Percentiles rank a stretch among this genome's conserved stretches.
Evolutionary conservation across 179 eudicot species (phyloP).

Genomic region (Beta macrorhiza): DNA sequence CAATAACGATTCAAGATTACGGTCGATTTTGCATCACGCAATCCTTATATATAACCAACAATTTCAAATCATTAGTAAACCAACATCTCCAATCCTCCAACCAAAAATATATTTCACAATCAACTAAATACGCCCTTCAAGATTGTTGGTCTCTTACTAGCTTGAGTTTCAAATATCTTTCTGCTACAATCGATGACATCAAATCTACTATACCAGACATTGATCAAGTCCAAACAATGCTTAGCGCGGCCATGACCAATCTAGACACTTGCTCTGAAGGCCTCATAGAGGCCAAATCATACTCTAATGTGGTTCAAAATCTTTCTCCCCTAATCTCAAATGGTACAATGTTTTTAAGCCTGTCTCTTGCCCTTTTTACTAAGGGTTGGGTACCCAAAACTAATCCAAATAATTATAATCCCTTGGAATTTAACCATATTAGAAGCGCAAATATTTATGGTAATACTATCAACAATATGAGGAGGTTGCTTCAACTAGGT

Average conservation of each 20-base stretch:
- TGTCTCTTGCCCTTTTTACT: slow-evolving; percentile 36
- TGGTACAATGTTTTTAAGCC: slow-evolving; percentile 30
- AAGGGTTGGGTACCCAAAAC: slow-evolving; percentile 34
- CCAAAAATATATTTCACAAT: neutral
- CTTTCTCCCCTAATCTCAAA: slow-evolving; percentile 22
- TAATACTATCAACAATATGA: slow-evolving; percentile 7
- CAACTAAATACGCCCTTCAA: slow-evolving; percentile 27
- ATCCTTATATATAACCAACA: slow-evolving; percentile 21
- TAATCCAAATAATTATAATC: neutral
- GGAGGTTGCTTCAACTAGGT: slow-evolving; percentile 20
- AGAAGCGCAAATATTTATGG: slow-evolving; percentile 4
- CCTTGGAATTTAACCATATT: neutral
- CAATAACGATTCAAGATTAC: slow-evolving; percentile 23
- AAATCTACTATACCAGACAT: neutral
- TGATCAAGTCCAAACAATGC: slow-evolving; percentile 29
- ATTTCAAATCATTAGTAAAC: slow-evolving; percentile 27
- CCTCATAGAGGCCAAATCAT: slow-evolving; percentile 13
- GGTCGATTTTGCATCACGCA: slow-evolving; percentile 24
- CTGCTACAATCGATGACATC: slow-evolving; percentile 10
- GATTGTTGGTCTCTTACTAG: slow-evolving; percentile 33
- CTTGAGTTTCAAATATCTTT: slow-evolving; percentile 32
- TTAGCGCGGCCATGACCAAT: slow-evolving; percentile 47
- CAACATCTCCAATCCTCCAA: slow-evolving; percentile 15
- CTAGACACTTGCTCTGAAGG: slow-evolving; percentile 46
- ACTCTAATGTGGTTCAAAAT: slow-evolving; percentile 5